phyloP scores from a whole-genome alignment of 202 grass and related monocot genomes.

The Digitaria exilis region DNA sequence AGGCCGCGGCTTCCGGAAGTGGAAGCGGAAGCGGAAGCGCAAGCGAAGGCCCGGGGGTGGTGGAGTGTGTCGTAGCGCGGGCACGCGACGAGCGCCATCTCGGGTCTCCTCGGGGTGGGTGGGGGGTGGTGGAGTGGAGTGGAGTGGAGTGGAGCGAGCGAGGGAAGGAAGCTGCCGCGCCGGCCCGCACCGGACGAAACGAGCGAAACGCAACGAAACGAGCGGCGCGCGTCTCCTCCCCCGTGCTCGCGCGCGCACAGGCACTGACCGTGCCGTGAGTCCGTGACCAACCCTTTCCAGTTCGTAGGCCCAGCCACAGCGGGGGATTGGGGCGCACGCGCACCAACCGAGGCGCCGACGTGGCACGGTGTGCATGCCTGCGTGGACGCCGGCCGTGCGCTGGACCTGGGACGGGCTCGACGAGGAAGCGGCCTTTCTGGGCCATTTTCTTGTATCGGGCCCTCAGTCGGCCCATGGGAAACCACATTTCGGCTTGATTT shows the following conservation, averaged over 20 bases:
- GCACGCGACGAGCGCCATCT: conserved; percentile 50
- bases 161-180: conserved; percentile 22
- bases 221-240: not conserved
- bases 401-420: not conserved
- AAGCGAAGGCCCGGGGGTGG: not conserved
- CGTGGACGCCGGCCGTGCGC: not conserved
- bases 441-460: not conserved
- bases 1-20: conserved; percentile 24
- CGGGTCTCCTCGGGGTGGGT: not conserved
- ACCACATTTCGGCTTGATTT: not conserved
- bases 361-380: not conserved
- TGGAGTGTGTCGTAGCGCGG: conserved; percentile 10
- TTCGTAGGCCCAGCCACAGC: too few relatives aligned
- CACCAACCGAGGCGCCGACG: not conserved
- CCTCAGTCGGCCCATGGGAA: not conserved
- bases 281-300: too few relatives aligned
- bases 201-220: conserved; percentile 1
- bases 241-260: not conserved
- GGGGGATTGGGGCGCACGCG: conserved; percentile 9
- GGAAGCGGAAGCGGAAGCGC: conserved; percentile 19
- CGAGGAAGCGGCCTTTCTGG: not conserved
- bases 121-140: not conserved
- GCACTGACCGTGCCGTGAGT: not conserved
- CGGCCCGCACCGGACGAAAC: conserved; percentile 12
- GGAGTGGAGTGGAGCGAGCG: not conserved